These are phyloP conservation scores for Tetrapyrgos nigripes DNA, from an alignment of 1,284 basidiomycete genomes.

Conservation along the genomic window DNA sequence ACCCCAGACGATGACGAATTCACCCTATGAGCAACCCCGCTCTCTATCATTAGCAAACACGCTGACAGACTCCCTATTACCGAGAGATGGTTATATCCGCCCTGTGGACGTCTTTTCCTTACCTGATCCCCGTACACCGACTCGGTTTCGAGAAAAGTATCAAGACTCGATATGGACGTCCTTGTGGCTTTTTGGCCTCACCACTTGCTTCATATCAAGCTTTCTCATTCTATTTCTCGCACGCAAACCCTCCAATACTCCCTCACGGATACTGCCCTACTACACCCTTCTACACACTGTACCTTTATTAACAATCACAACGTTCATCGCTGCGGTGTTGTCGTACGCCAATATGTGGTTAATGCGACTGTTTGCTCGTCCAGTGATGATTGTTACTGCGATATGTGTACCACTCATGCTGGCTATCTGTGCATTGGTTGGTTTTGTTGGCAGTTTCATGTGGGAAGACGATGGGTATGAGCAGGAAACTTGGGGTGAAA, in stretches of 20 bases:
- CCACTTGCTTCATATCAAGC: slow-evolving; percentile 64
- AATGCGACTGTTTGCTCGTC: slow-evolving; percentile 79
- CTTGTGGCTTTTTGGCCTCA: slow-evolving; percentile 65
- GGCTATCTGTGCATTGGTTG: slow-evolving; percentile 85
- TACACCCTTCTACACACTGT: slow-evolving; percentile 83
- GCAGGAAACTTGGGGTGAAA: slow-evolving; percentile 81
- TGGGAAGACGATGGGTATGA: slow-evolving; percentile 70
- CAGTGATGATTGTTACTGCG: slow-evolving; percentile 82
- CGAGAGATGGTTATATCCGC: slow-evolving; percentile 67
- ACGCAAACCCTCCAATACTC: slow-evolving; percentile 36
- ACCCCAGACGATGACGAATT: slow-evolving; percentile 54
- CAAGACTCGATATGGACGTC: slow-evolving; percentile 76
- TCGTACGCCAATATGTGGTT: slow-evolving; percentile 83
- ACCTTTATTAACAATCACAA: slow-evolving; percentile 83
- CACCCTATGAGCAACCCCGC: slow-evolving; percentile 41
- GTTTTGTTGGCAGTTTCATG: slow-evolving; percentile 90
- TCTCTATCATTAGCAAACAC: slow-evolving; percentile 55
- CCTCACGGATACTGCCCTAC: slow-evolving; percentile 62
- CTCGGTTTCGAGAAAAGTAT: slow-evolving; percentile 54
- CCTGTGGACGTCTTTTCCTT: slow-evolving; percentile 74
- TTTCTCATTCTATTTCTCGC: slow-evolving; percentile 67
- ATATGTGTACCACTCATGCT: slow-evolving; percentile 83
- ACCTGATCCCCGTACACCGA: slow-evolving; percentile 74
- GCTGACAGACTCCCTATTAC: slow-evolving; percentile 75
- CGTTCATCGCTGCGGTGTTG: slow-evolving; percentile 71